Base-by-base conservation (phyloP, 2,329 filamentous ascomycete genomes). In the Mariannaea elegans region DNA sequence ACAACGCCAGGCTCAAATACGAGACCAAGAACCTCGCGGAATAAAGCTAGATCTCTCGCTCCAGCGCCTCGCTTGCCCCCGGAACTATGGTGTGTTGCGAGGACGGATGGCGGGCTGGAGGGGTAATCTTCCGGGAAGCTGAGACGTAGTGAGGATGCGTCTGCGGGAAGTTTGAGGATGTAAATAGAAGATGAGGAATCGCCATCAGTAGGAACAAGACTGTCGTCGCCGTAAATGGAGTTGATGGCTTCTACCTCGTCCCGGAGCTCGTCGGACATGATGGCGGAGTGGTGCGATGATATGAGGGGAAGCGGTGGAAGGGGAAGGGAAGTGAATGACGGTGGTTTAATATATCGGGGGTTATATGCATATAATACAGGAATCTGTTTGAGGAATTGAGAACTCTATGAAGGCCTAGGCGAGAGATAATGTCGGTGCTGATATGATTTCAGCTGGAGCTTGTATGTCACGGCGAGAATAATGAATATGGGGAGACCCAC, bases 221-320 rank as follows among this genome's bases (percentile, higher is more conserved):
- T 90, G n/a, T 80, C 81, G 46, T 87, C 83, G 64, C 88, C 89
- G 77, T 94, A 95, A 65, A 95, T 95, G 54, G 92, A 91, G 76
- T 94, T 95, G 71, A 95, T 90, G 63, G 90, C 92, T 71, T 90
- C 90, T 27, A 94, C 79, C 73, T 95, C 92, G 76, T 95, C 91
- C 47, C 77, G 75, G 23, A 94, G 83, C 65, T 86, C 84, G 63
- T 86, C 82, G 8, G 83, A 84, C 82, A 86, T 85, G 61, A 36
- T 70, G 62, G 52, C 23, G 27, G 50, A 42, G 53, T 7, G 31
- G 41, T 13, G 12, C 12, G 14, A n/a, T 9, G 27, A 36, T 23
- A 19, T 8, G 32, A n/a, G 29, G 12, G 9, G 10, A 12, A 18
- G 10, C 16, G 23, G 21, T 32, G 24, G 16, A 18, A n/a, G 21